Evolutionary conservation across 1,284 basidiomycete genomes (phyloP).

Genomic region (Leccinum pachyderme): DNA sequence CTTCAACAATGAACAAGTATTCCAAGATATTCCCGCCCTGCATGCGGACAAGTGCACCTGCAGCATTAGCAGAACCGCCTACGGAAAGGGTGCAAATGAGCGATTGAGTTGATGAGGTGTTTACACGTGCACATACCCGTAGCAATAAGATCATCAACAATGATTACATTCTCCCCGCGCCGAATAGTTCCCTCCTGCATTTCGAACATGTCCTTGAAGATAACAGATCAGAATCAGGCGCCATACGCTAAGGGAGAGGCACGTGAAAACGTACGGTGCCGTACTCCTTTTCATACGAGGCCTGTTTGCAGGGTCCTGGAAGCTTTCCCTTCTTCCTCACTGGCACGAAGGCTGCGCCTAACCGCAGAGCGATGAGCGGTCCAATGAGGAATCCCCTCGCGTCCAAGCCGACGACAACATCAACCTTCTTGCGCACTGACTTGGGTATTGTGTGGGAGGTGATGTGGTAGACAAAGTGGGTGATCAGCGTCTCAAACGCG

Average conservation of each 20-base stretch:
- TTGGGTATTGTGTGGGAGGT: conserved; percentile 72
- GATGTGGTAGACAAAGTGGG: conserved; percentile 86
- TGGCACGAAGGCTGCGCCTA: conserved; percentile 95
- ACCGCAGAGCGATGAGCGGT: conserved; percentile 85
- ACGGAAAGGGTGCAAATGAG: conserved; percentile 4
- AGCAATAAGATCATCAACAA: conserved; percentile 96
- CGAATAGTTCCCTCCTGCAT: conserved; percentile 89
- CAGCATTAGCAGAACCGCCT: conserved; percentile 95
- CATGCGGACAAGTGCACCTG: conserved; percentile 86
- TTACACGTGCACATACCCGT: conserved; percentile 61
- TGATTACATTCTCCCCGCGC: conserved; percentile 81
- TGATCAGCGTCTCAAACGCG: conserved; percentile 88
- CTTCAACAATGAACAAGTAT: conserved; percentile 93
- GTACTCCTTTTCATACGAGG: conserved; percentile 92
- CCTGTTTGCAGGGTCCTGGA: conserved; percentile 80
- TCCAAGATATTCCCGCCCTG: conserved; percentile 84
- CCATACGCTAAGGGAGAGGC: not conserved
- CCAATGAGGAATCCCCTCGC: conserved; percentile 96
- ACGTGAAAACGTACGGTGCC: conserved; percentile 52
- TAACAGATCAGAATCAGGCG: conserved; percentile 7
- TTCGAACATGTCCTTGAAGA: conserved; percentile 81
- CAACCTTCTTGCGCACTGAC: conserved; percentile 70
- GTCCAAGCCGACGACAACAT: conserved; percentile 94
- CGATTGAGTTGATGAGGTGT: not conserved
- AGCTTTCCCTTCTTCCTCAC: conserved; percentile 95